Evolutionary conservation across 768 basidiomycete species (phyloP), one percentile per base, ranked within the genome.

Genomic region (Kwoniella heveanensis): DNA sequence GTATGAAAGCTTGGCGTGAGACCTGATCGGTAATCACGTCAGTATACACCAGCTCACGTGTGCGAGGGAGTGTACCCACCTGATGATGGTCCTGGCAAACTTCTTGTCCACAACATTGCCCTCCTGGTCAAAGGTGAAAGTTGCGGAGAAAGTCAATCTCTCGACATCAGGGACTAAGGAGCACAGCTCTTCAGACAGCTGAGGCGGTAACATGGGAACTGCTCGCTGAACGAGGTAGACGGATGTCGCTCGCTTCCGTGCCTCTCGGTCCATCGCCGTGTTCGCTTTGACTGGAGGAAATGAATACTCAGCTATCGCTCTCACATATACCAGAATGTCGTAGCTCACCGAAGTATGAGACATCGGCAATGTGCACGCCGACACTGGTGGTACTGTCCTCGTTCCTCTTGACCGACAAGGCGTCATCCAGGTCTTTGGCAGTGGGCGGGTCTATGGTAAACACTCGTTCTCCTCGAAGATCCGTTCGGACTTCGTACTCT

Each of bases 191-290:
- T 97, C 94, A 73, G 89, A 90, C 48, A 99, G 83, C n/a, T 88
- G 84, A 26, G 92, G 92, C 1, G 96, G 96, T 9, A 99, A 83
- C 96, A 99, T 99, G 1, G 95, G 94, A 13, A 97, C 95, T 22
- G 89, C 88, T 58, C 95, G 88, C 79, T 99, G 96, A 26, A 98
- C 87, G 48, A 99, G 89, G 77, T 98, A 97, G 51, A 99, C 96
- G 72, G 90, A 93, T 1, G 93, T 97, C 26, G 94, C 96, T 63
- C 94, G 86, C 81, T 98, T 98, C 69, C 94, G 88, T 44, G 96
- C 96, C 81, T 99, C 96, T 24, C 96, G 91, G 74, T 99, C 96
- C 71, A 99, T 83, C n/a, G 96, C 90, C 12, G 94, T 96, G 78
- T 82, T 82, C 22, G 77, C 67, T 73, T 80, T 77, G 57, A 81